Base-by-base conservation (phyloP, 495 filamentous ascomycete genomes). In the Penicillium paradoxum region DNA sequence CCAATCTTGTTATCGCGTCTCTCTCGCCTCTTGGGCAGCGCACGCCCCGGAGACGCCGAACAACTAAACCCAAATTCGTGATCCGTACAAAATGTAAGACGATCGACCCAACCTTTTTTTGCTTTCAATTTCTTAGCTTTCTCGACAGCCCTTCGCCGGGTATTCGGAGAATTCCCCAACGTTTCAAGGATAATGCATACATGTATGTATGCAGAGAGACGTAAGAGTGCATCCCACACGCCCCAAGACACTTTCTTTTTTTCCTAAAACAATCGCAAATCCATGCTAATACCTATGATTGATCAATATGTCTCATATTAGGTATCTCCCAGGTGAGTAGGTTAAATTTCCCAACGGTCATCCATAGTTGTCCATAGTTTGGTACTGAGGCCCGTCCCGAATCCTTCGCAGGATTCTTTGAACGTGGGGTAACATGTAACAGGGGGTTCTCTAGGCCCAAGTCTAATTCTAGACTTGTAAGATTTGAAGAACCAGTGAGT, bases 301-400 rank as follows among this genome's bases (percentile, higher is more conserved):
- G 40, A 27, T 18, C 22, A 15, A 27, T 19, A 6, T 44, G 15
- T 18, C 9, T 43, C 9, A n/a, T n/a, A n/a, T n/a, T n/a, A n/a
- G n/a, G n/a, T n/a, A n/a, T n/a, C n/a, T n/a, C n/a, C 18, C 46
- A 17, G 34, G n/a, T 0, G 6, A 15, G 8, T 37, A 37, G 34
- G 4, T 11, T 17, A 37, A 15, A 41, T 33, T 34, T 33, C 21
- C 11, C 36, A 53, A 30, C 37, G 38, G 40, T 22, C 47, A 41
- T 25, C 44, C 51, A 34, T 29, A 45, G 45, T 54, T 57, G 42
- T 59, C 30, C 44, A 51, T 47, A 52, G 53, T 62, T 55, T 64
- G 62, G 62, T 57, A 50, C 59, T 37, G 55, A 64, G 64, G 64
- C 52, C 62, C 64, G 64, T 57, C 56, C 64, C 64, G 64, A 57